A percentile compares a stretch with the other conserved stretches of the same genome.
Conservation (phyloP, 345 rosid species). For the Salix exigua region DNA sequence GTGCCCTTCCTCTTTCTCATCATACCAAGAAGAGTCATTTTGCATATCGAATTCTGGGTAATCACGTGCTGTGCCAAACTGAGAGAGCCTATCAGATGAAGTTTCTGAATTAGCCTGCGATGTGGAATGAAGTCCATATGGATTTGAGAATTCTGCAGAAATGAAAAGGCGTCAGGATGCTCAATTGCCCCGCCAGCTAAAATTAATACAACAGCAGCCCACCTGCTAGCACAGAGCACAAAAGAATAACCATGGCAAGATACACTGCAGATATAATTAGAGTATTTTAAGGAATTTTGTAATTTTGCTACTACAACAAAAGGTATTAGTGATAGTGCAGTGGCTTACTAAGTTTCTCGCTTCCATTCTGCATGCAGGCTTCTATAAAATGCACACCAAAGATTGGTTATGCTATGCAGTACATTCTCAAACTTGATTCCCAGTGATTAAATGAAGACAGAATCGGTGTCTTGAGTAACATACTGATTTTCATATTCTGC, state of each 20-base stretch:
- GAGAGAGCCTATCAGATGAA: conserved; percentile 69
- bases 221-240: background rate
- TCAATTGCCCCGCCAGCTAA: background rate
- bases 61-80: conserved; percentile 83
- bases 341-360: background rate
- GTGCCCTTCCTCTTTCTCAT: conserved; percentile 60
- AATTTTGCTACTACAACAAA: background rate
- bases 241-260: background rate
- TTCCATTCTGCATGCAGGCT: background rate
- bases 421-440: background rate
- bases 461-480: background rate
- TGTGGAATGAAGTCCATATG: conserved; percentile 68
- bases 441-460: background rate
- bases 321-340: background rate
- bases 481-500: background rate
- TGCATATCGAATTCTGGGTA: conserved; percentile 63
- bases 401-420: background rate
- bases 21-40: conserved; percentile 52
- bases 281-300: background rate
- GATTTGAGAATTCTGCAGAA: conserved; percentile 74
- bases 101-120: conserved; percentile 51
- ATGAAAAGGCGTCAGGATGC: background rate
- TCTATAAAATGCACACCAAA: background rate
- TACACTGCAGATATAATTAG: background rate
- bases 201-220: background rate